Conservation (phyloP, 2,329 filamentous ascomycete species). For the Tolypocladium tundrense region DNA sequence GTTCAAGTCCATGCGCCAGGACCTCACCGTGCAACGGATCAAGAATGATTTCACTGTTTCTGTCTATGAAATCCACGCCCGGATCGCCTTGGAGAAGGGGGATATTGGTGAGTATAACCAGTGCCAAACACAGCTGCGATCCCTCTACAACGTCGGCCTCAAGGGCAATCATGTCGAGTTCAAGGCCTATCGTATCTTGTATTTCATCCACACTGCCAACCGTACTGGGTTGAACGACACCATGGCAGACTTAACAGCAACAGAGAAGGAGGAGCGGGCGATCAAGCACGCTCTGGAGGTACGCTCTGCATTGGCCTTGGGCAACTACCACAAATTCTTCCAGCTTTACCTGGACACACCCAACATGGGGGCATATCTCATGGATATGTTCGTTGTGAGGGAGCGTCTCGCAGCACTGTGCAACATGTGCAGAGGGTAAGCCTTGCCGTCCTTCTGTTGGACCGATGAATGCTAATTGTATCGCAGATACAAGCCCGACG, state of each 20-base stretch:
- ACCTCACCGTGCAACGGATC: conserved; percentile 95
- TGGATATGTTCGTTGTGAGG: conserved; percentile 97
- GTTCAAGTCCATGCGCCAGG: conserved; percentile 96
- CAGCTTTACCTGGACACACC: conserved; percentile 88
- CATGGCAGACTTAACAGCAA: conserved; percentile 94
- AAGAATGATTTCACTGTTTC: conserved; percentile 93
- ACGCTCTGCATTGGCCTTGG: conserved; percentile 80
- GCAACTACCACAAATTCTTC: conserved; percentile 98
- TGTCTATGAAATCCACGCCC: conserved; percentile 95
- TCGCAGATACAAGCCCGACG: conserved; percentile 78
- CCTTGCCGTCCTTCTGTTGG: conserved; percentile 11
- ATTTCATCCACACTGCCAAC: conserved; percentile 98
- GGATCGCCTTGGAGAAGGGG: conserved; percentile 94
- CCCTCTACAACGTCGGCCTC: conserved; percentile 76
- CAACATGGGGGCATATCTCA: conserved; percentile 95
- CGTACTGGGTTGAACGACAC: conserved; percentile 96
- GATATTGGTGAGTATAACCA: conserved; percentile 99
- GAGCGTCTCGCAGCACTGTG: conserved; percentile 86
- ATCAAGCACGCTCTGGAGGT: conserved; percentile 89
- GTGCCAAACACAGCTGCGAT: conserved; percentile 95
- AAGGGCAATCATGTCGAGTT: conserved; percentile 91
- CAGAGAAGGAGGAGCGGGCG: conserved; percentile 79
- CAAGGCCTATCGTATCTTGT: conserved; percentile 98
- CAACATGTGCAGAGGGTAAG: conserved; percentile 91
- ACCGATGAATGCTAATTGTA: conserved; percentile 31